These are phyloP conservation scores for Mycena venus DNA, from an alignment of 768 basidiomycete genomes.

Conservation along the genomic window DNA sequence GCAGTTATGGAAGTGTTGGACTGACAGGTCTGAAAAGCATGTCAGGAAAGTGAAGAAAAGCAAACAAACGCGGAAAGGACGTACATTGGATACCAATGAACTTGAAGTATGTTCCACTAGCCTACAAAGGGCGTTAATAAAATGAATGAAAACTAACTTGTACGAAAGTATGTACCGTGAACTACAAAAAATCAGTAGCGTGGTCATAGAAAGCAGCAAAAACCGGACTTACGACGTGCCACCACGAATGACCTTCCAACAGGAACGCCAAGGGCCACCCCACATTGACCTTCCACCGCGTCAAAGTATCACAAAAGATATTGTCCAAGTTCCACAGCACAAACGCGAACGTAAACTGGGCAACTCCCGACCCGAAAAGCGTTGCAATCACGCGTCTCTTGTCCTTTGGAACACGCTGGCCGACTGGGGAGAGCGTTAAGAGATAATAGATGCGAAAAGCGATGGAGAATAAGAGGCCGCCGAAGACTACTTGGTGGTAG, in stretches of 20 bases:
- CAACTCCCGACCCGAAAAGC: constrained; percentile 67
- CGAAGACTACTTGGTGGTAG: constrained; percentile 86
- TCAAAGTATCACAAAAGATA: constrained; percentile 74
- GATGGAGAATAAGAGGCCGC: constrained; percentile 62
- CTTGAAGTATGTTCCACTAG: constrained; percentile 65
- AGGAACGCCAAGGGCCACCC: constrained; percentile 79
- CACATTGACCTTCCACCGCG: constrained; percentile 64
- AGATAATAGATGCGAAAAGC: constrained; percentile 66
- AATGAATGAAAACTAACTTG: not conserved
- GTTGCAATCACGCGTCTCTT: constrained; percentile 56
- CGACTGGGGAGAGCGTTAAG: constrained; percentile 57
- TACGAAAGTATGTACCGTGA: constrained; percentile 3
- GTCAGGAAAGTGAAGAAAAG: constrained; percentile 13
- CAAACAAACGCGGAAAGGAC: constrained; percentile 32
- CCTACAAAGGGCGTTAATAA: constrained; percentile 44
- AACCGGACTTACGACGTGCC: constrained; percentile 66
- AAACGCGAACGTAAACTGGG: constrained; percentile 74
- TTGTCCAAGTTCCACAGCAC: constrained; percentile 88
- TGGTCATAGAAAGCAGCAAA: not conserved
- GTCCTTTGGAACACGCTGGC: constrained; percentile 56
- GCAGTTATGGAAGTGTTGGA: not conserved
- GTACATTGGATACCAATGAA: constrained; percentile 66
- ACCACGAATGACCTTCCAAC: constrained; percentile 83
- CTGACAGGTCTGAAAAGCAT: constrained; percentile 57
- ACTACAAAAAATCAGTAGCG: not conserved